Evolutionary conservation across 2,329 filamentous ascomycete genomes (phyloP).

Genomic region (Xylariomycetidae sp.): DNA sequence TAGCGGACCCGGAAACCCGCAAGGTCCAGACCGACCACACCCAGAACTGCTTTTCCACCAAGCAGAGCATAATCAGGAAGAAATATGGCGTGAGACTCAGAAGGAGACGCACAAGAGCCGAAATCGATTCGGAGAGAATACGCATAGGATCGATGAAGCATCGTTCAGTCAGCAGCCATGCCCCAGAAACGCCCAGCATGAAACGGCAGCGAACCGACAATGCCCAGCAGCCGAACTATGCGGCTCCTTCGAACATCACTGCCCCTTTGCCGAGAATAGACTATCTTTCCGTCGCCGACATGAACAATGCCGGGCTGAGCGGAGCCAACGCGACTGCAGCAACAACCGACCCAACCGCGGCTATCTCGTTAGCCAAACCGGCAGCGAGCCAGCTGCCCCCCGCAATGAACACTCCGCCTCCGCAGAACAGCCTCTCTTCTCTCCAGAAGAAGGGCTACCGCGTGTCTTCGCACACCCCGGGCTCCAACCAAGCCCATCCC

Average conservation of each 20-base stretch:
- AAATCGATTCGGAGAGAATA: slow-evolving; percentile 38
- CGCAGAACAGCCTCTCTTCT: slow-evolving; percentile 20
- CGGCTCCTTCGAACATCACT: slow-evolving; percentile 1
- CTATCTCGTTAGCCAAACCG: not conserved
- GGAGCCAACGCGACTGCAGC: slow-evolving; percentile 22
- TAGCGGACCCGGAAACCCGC: slow-evolving; percentile 28
- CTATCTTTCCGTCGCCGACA: slow-evolving; percentile 20
- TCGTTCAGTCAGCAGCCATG: slow-evolving; percentile 5
- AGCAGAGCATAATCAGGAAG: slow-evolving; percentile 51
- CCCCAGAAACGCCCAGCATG: slow-evolving; percentile 11
- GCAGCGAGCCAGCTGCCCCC: not conserved
- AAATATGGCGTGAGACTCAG: slow-evolving; percentile 51
- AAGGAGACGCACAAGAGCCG: slow-evolving; percentile 39
- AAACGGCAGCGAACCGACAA: slow-evolving; percentile 24
- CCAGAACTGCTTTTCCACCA: slow-evolving; percentile 48
- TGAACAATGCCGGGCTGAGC: slow-evolving; percentile 21
- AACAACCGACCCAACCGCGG: slow-evolving; percentile 10
- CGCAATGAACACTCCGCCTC: too few relatives aligned
- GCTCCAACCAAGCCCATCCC: slow-evolving; percentile 7
- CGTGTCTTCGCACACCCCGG: slow-evolving; percentile 21
- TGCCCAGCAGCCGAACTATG: slow-evolving; percentile 1
- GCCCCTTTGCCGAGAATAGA: slow-evolving; percentile 8
- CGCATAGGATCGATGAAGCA: slow-evolving; percentile 30
- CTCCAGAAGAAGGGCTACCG: slow-evolving; percentile 25
- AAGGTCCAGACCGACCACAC: slow-evolving; percentile 33